A percentile compares a stretch with the other conserved stretches of the same genome.
phyloP scores from a whole-genome alignment of 371 early-diverging fungal genomes.

The Rhizopus delemar region DNA sequence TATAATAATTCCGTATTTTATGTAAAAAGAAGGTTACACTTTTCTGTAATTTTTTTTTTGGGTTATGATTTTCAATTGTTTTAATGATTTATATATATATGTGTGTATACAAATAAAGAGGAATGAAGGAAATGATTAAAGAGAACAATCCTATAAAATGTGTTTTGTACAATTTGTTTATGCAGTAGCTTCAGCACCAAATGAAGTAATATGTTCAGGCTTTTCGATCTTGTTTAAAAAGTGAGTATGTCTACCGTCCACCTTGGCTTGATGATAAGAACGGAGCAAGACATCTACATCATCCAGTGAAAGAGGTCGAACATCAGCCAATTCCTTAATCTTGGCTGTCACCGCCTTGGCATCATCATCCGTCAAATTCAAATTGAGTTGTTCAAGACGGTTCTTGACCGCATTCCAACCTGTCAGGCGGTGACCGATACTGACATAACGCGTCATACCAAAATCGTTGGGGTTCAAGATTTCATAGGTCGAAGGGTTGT shows the following conservation, averaged over 20 bases:
- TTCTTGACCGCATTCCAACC: slow-evolving; percentile 99
- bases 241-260: slow-evolving; percentile 22
- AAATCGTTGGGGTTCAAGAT: slow-evolving; percentile 96
- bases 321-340: slow-evolving; percentile 93
- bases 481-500: slow-evolving; percentile 96
- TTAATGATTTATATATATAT: too few species aligned
- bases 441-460: slow-evolving; percentile 95
- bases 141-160: not conserved
- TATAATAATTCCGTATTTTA: too few species aligned
- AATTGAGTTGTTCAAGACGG: slow-evolving; percentile 85
- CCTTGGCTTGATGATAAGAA: slow-evolving; percentile 36
- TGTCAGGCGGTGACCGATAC: slow-evolving; percentile 94
- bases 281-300: slow-evolving; percentile 73
- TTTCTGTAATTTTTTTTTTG: too few species aligned
- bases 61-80: too few species aligned
- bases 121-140: not conserved
- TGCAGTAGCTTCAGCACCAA: slow-evolving; percentile 11
- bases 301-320: slow-evolving; percentile 84
- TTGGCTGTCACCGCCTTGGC: slow-evolving; percentile 90
- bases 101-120: not conserved
- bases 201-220: slow-evolving; percentile 26
- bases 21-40: too few species aligned
- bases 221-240: slow-evolving; percentile 30
- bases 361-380: slow-evolving; percentile 84
- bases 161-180: not conserved